phyloP scores from a whole-genome alignment of 805 yeast species.

The Naumovozyma dairenensis region DNA sequence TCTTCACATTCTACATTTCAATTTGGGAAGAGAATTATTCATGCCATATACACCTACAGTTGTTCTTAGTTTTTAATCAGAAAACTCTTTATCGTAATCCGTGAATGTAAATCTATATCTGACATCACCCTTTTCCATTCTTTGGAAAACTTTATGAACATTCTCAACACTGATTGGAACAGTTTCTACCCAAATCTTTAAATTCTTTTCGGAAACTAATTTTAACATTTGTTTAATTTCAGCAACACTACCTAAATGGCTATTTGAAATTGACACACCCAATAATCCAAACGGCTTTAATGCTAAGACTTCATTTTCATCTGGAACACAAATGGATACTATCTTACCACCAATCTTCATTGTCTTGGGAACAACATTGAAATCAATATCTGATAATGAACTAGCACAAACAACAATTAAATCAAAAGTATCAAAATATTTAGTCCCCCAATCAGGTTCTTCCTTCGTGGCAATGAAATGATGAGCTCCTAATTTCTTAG shows the following conservation, averaged over 20 bases:
- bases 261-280: constrained; percentile 26
- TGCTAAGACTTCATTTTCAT: constrained; percentile 8
- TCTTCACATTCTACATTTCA: too few species aligned
- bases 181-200: constrained; percentile 45
- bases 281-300: constrained; percentile 13
- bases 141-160: constrained; percentile 37
- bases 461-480: constrained; percentile 47
- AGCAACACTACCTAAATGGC: constrained; percentile 35
- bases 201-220: constrained; percentile 37
- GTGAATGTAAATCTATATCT: constrained; percentile 46
- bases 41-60: too few species aligned
- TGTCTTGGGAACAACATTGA: constrained; percentile 26
- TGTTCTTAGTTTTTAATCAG: too few species aligned
- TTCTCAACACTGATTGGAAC: constrained; percentile 38
- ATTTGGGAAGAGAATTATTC: too few species aligned
- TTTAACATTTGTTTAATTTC: constrained; percentile 41
- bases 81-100: constrained; percentile 34
- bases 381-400: constrained; percentile 32
- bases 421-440: constrained; percentile 33
- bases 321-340: constrained; percentile 20
- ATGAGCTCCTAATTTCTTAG: constrained; percentile 45
- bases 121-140: constrained; percentile 41
- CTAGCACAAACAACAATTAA: constrained; percentile 41
- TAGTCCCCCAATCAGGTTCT: constrained; percentile 33
- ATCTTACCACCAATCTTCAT: constrained; percentile 31